Conservation (phyloP, 768 basidiomycete genomes). For the Boletus rufocinnamomeus region DNA sequence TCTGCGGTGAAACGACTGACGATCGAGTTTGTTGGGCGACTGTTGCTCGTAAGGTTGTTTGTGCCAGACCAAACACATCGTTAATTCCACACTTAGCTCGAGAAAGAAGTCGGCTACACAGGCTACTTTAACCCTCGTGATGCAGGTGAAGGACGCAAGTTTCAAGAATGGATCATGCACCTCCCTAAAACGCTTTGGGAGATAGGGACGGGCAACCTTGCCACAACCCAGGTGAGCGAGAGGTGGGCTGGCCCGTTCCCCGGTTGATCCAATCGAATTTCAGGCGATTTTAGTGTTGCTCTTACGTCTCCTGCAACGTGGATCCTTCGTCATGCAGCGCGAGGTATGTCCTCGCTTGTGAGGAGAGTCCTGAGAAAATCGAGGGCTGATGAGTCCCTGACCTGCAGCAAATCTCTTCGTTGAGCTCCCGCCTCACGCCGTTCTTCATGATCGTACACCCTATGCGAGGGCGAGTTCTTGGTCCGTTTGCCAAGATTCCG, state of each 20-base stretch:
- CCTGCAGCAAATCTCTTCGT: constrained; percentile 46
- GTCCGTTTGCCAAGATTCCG: constrained; percentile 78
- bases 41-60: constrained; percentile 58
- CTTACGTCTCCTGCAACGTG: constrained; percentile 60
- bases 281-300: constrained; percentile 64
- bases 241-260: neutral
- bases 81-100: constrained; percentile 48
- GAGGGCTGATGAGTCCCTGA: constrained; percentile 11
- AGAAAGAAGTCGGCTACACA: constrained; percentile 52
- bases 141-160: constrained; percentile 31
- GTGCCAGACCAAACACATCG: neutral
- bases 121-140: constrained; percentile 47
- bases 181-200: constrained; percentile 90
- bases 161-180: constrained; percentile 70
- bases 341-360: constrained; percentile 41
- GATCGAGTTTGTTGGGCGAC: constrained; percentile 71
- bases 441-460: constrained; percentile 82
- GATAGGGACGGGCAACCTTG: constrained; percentile 56
- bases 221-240: constrained; percentile 58
- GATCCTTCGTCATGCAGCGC: constrained; percentile 43
- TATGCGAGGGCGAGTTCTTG: constrained; percentile 67
- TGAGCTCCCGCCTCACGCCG: constrained; percentile 67
- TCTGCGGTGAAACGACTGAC: constrained; percentile 67
- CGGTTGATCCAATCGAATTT: constrained; percentile 9
- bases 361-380: neutral